Conservation (phyloP, 306 rosid genomes). For the Prunus padus region DNA sequence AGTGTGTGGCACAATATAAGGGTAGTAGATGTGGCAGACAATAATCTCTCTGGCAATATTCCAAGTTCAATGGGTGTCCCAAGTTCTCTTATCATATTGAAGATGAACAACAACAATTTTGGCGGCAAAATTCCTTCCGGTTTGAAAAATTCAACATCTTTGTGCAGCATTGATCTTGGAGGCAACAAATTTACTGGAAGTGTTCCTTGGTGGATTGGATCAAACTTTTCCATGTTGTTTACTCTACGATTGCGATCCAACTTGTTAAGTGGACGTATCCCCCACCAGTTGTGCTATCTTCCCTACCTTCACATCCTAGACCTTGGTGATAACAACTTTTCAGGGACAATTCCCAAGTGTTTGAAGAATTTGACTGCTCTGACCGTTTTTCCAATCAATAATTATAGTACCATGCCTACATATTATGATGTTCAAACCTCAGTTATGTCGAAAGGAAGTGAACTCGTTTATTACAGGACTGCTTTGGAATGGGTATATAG, state of each 20-base stretch:
- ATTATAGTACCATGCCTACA: neutral
- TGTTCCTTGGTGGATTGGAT: neutral
- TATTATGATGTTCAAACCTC: neutral
- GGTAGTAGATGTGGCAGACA: neutral
- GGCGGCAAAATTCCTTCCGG: neutral
- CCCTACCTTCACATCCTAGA: neutral
- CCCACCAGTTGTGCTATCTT: neutral
- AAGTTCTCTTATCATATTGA: neutral
- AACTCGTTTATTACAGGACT: neutral
- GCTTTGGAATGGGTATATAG: neutral
- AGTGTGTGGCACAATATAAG: fast-evolving
- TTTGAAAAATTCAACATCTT: neutral
- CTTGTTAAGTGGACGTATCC: neutral
- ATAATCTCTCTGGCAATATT: neutral
- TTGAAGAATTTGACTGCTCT: neutral
- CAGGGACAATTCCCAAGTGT: neutral
- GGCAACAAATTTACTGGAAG: neutral
- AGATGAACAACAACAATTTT: neutral
- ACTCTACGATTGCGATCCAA: neutral
- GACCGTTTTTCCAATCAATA: fast-evolving
- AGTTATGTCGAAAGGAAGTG: neutral
- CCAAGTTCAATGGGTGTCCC: neutral
- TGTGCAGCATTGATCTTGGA: neutral
- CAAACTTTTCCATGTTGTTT: fast-evolving
- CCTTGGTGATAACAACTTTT: neutral